phyloP scores from a whole-genome alignment of 2,329 filamentous ascomycete species.

The Westerdykella aurantiaca region DNA sequence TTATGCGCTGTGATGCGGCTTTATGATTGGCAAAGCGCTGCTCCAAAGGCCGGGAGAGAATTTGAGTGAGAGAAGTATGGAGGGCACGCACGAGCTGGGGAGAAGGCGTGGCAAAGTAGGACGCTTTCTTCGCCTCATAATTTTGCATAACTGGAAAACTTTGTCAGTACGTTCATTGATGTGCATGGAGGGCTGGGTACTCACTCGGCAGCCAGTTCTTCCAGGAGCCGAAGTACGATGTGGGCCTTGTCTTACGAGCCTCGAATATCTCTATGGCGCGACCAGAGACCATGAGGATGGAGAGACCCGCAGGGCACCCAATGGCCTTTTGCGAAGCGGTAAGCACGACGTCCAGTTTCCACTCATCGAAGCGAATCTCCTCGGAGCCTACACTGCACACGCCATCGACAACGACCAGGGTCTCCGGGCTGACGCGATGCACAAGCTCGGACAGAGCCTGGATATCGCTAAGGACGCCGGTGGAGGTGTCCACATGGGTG shows the following conservation, averaged over 20 bases:
- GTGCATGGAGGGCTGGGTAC: not conserved
- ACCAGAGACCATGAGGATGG: slow-evolving; percentile 88
- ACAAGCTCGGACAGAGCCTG: slow-evolving; percentile 78
- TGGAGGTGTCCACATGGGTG: slow-evolving; percentile 96
- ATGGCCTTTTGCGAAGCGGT: slow-evolving; percentile 97
- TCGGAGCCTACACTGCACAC: slow-evolving; percentile 96
- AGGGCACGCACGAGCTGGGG: slow-evolving; percentile 91
- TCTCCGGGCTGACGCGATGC: slow-evolving; percentile 81
- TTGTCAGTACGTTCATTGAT: slow-evolving; percentile 12
- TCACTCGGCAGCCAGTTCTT: slow-evolving; percentile 93
- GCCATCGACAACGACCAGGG: slow-evolving; percentile 86
- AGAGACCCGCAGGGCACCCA: slow-evolving; percentile 87
- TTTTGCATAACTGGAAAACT: slow-evolving; percentile 77
- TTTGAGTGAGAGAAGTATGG: slow-evolving; percentile 81
- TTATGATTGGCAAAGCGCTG: slow-evolving; percentile 80
- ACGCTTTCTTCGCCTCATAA: slow-evolving; percentile 95
- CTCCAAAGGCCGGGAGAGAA: slow-evolving; percentile 70
- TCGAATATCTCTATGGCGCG: slow-evolving; percentile 77
- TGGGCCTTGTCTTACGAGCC: slow-evolving; percentile 71
- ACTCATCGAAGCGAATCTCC: slow-evolving; percentile 92
- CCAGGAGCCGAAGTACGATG: slow-evolving; percentile 91
- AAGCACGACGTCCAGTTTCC: slow-evolving; percentile 86
- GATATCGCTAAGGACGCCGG: slow-evolving; percentile 88
- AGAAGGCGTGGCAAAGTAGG: slow-evolving; percentile 95
- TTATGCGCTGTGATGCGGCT: slow-evolving; percentile 75